Evolutionary conservation across 805 yeast species (phyloP).

Genomic region (Suhomyces sp.): DNA sequence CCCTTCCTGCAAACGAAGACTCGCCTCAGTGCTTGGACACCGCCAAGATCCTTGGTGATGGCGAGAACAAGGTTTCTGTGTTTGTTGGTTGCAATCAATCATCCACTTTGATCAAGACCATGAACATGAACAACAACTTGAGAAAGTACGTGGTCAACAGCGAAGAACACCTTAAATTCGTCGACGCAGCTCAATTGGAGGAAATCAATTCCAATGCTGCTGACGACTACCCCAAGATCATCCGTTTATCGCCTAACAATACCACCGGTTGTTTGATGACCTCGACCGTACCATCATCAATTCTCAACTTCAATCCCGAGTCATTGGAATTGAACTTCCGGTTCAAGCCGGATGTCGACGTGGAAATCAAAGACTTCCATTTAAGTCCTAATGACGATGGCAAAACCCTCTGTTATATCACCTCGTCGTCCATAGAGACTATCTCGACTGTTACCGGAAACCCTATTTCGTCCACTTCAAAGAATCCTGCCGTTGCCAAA

Average conservation of each 20-base stretch:
- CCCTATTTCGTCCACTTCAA: slow-evolving; percentile 23
- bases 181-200: slow-evolving; percentile 58
- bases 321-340: slow-evolving; percentile 53
- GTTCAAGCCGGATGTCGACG: slow-evolving; percentile 51
- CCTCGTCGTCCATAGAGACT: slow-evolving; percentile 50
- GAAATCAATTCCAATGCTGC: slow-evolving; percentile 35
- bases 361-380: slow-evolving; percentile 58
- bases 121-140: slow-evolving; percentile 66
- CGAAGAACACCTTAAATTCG: slow-evolving; percentile 59
- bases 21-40: slow-evolving; percentile 83
- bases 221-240: slow-evolving; percentile 63
- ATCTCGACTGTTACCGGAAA: slow-evolving; percentile 49
- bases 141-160: slow-evolving; percentile 57
- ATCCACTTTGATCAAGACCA: slow-evolving; percentile 49
- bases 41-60: slow-evolving; percentile 23
- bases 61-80: slow-evolving; percentile 44
- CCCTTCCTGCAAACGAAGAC: slow-evolving; percentile 64
- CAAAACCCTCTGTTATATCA: slow-evolving; percentile 59
- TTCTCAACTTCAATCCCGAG: slow-evolving; percentile 58
- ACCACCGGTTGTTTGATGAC: slow-evolving; percentile 66
- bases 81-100: slow-evolving; percentile 77
- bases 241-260: slow-evolving; percentile 57
- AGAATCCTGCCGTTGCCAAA: slow-evolving; percentile 16
- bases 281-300: slow-evolving; percentile 59
- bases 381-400: slow-evolving; percentile 60